Conservation (phyloP, 2,329 filamentous ascomycete species). For the Macrophomina pseudophaseolina region DNA sequence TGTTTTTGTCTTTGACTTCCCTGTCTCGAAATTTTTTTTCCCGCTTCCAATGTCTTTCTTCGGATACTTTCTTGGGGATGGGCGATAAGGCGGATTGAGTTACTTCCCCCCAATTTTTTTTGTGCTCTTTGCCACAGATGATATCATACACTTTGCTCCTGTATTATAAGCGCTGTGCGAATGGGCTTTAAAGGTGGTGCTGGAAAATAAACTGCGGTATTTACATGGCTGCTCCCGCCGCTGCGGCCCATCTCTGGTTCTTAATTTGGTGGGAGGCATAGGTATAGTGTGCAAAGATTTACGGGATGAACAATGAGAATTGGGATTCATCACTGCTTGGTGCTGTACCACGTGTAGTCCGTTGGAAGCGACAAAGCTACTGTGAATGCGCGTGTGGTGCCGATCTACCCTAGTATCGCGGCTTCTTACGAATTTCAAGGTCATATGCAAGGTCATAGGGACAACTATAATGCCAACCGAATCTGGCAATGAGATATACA, state of each 20-base stretch:
- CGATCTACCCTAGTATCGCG: neutral
- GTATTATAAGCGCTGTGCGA: constrained; percentile 25
- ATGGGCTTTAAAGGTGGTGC: constrained; percentile 8
- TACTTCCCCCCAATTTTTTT: neutral
- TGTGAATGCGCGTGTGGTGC: neutral
- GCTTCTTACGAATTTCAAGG: too few species aligned
- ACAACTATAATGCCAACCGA: too few species aligned
- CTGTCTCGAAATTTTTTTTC: neutral
- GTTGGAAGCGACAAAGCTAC: neutral
- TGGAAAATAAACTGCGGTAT: constrained; percentile 14
- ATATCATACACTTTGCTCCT: constrained; percentile 23
- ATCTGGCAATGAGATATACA: too few species aligned
- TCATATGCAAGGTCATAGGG: too few species aligned
- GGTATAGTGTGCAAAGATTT: neutral
- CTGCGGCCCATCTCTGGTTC: neutral
- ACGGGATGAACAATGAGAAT: constrained; percentile 9
- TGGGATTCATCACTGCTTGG: neutral
- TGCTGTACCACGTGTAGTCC: neutral
- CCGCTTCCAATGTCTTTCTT: neutral
- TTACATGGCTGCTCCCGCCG: constrained; percentile 9
- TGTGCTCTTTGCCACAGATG: constrained; percentile 16
- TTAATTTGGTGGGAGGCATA: neutral
- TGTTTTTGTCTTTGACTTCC: neutral
- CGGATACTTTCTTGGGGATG: neutral
- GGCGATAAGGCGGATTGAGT: constrained; percentile 3